A percentile compares a stretch with the other conserved stretches of the same genome.
These are phyloP conservation scores for Leccinum aurantiacum DNA, from an alignment of 768 basidiomycete species.

Conservation along the genomic window DNA sequence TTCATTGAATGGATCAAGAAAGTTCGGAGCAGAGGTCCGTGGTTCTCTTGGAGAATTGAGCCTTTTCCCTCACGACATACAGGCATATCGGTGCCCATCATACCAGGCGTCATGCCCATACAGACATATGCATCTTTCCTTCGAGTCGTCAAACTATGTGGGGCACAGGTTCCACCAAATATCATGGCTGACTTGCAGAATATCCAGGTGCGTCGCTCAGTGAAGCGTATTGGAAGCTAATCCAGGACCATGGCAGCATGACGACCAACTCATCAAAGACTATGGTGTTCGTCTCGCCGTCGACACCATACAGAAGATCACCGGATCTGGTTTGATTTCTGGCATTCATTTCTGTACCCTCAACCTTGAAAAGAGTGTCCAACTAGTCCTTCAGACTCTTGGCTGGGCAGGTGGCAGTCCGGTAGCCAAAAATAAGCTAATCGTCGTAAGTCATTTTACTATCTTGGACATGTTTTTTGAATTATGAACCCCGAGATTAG, in stretches of 20 bases:
- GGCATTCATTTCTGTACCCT: slow-evolving; percentile 96
- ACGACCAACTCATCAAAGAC: slow-evolving; percentile 92
- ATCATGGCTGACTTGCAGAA: slow-evolving; percentile 67
- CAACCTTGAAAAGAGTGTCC: slow-evolving; percentile 95
- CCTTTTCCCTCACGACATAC: slow-evolving; percentile 11
- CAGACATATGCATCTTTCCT: slow-evolving; percentile 95
- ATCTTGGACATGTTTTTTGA: not conserved
- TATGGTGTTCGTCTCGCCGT: slow-evolving; percentile 89
- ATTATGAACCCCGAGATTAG: slow-evolving; percentile 29
- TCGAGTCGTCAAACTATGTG: slow-evolving; percentile 87
- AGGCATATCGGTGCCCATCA: slow-evolving; percentile 90
- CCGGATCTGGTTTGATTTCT: slow-evolving; percentile 51
- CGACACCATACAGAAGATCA: slow-evolving; percentile 68
- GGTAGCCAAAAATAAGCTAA: slow-evolving; percentile 60
- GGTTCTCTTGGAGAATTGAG: not conserved
- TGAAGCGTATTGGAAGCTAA: not conserved
- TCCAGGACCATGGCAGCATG: slow-evolving; percentile 53
- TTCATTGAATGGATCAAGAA: slow-evolving; percentile 79
- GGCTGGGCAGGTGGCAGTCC: slow-evolving; percentile 60
- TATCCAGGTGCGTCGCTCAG: slow-evolving; percentile 60
- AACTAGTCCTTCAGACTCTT: slow-evolving; percentile 76
- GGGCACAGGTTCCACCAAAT: slow-evolving; percentile 67
- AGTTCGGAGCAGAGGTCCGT: slow-evolving; percentile 69
- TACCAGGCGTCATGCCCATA: slow-evolving; percentile 97
- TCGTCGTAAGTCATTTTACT: slow-evolving; percentile 46